These are phyloP conservation scores for Patellaria atrata DNA, from an alignment of 495 filamentous ascomycete species.

Conservation along the genomic window DNA sequence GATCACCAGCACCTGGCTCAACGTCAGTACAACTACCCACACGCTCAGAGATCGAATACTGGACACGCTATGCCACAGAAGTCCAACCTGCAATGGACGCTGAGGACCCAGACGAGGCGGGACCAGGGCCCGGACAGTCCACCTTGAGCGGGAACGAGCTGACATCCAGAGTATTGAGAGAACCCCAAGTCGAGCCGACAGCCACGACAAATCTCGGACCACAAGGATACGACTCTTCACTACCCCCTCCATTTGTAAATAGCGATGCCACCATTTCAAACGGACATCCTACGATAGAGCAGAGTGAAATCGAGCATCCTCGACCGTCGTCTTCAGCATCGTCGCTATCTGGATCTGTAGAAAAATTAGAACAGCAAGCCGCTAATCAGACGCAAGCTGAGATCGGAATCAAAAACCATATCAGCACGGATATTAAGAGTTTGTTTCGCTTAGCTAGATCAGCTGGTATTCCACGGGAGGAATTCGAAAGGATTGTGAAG, in stretches of 20 bases:
- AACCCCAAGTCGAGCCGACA: constrained; percentile 17
- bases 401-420: constrained; percentile 75
- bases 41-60: constrained; percentile 62
- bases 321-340: constrained; percentile 19
- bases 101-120: constrained; percentile 50
- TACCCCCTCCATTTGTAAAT: constrained; percentile 1
- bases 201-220: constrained; percentile 7
- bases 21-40: constrained; percentile 23
- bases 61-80: constrained; percentile 59
- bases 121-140: constrained; percentile 34
- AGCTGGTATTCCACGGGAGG: constrained; percentile 64
- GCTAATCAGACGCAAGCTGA: constrained; percentile 53
- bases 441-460: constrained; percentile 66
- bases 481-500: constrained; percentile 69
- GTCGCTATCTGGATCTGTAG: constrained; percentile 19
- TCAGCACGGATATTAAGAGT: constrained; percentile 77
- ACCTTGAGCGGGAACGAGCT: constrained; percentile 39
- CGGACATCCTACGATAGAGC: constrained; percentile 1
- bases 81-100: constrained; percentile 88
- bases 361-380: constrained; percentile 24
- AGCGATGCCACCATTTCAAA: not conserved
- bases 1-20: constrained; percentile 39
- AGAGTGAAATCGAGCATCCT: constrained; percentile 12
- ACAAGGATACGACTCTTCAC: constrained; percentile 9
- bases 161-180: constrained; percentile 19